A percentile compares a stretch with the other conserved stretches of the same genome.
These are phyloP conservation scores for Fusarium sp. DNA, from an alignment of 2,329 filamentous ascomycete genomes.

Conservation along the genomic window DNA sequence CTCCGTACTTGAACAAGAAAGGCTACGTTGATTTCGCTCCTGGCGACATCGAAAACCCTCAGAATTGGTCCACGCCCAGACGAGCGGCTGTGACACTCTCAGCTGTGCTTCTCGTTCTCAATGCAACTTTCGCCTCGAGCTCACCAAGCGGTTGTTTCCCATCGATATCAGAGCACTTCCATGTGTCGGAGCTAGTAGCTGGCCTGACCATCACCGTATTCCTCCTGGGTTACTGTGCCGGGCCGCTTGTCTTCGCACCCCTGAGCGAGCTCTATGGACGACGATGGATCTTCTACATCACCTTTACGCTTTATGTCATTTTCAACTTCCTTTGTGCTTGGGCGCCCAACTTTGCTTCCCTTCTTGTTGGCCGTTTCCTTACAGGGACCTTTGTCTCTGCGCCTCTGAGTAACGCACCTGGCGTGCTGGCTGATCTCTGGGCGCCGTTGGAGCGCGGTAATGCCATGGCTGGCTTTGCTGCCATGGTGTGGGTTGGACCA, in stretches of 20 bases:
- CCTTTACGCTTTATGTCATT: slow-evolving; percentile 75
- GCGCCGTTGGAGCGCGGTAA: slow-evolving; percentile 82
- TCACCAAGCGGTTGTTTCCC: slow-evolving; percentile 31
- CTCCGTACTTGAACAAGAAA: slow-evolving; percentile 25
- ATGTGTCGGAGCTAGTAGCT: slow-evolving; percentile 30
- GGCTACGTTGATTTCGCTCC: slow-evolving; percentile 29
- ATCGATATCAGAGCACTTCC: slow-evolving; percentile 23
- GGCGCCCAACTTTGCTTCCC: slow-evolving; percentile 77
- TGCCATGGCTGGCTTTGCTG: slow-evolving; percentile 84
- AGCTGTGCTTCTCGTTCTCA: slow-evolving; percentile 26
- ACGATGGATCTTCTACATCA: slow-evolving; percentile 65
- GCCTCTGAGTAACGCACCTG: slow-evolving; percentile 84
- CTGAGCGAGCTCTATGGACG: slow-evolving; percentile 79
- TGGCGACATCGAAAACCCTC: slow-evolving; percentile 15
- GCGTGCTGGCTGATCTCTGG: slow-evolving; percentile 84
- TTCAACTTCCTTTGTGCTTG: slow-evolving; percentile 84
- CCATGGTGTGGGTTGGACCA: slow-evolving; percentile 80
- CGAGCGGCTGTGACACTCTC: slow-evolving; percentile 20
- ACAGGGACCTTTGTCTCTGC: slow-evolving; percentile 85
- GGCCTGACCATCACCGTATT: slow-evolving; percentile 38
- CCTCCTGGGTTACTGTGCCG: slow-evolving; percentile 65
- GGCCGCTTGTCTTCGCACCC: slow-evolving; percentile 80
- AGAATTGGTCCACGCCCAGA: slow-evolving; percentile 23
- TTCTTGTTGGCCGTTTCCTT: slow-evolving; percentile 80
- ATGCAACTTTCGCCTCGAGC: slow-evolving; percentile 33